A percentile compares a stretch with the other conserved stretches of the same genome.
phyloP scores from a whole-genome alignment of 2,329 filamentous ascomycete species.

The Alternaria panax region DNA sequence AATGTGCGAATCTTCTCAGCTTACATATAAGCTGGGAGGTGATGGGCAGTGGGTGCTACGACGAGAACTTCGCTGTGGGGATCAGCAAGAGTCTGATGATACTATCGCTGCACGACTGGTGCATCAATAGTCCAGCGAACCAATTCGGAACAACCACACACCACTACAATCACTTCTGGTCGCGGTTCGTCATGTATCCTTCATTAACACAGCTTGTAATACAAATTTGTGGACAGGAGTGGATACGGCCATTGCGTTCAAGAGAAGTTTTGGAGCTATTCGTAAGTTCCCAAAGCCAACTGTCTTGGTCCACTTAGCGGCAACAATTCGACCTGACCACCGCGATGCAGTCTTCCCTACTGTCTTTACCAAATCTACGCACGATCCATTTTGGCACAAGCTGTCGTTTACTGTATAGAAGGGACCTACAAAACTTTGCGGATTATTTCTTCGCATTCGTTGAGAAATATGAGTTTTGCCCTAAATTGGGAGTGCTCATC shows the following conservation, averaged over 20 bases:
- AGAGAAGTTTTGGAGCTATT: background rate
- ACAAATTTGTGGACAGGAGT: background rate
- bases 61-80: background rate
- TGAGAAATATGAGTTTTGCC: background rate
- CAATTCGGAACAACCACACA: background rate
- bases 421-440: background rate
- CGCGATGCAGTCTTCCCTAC: too few relatives aligned
- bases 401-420: too few relatives aligned
- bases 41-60: background rate
- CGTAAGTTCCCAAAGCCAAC: background rate
- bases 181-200: background rate
- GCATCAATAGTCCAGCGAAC: background rate
- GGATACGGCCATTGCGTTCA: background rate
- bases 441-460: background rate
- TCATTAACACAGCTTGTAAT: background rate
- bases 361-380: too few relatives aligned
- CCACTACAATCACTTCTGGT: background rate
- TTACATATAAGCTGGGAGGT: background rate
- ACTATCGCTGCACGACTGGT: background rate
- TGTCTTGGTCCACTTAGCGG: background rate
- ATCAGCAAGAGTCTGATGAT: background rate
- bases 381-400: too few relatives aligned
- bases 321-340: background rate
- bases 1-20: background rate
- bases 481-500: background rate